Conservation (phyloP, 257 asterid genomes). For the Lycium barbarum region DNA sequence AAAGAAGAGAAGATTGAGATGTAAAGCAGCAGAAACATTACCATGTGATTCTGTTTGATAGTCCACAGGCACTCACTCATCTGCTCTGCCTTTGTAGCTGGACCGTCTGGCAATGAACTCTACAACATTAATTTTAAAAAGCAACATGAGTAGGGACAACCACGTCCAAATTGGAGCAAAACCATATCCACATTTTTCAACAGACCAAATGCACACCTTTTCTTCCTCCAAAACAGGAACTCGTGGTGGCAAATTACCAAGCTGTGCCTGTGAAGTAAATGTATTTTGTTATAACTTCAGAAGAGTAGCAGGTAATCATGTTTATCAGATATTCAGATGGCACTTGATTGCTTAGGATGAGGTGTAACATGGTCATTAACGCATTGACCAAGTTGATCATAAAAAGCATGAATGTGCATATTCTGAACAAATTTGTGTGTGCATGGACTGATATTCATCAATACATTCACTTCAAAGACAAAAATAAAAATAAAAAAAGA, state of each 20-base stretch:
- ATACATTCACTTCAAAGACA: constrained; percentile 4
- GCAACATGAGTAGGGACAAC: constrained; percentile 29
- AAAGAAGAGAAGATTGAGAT: background rate
- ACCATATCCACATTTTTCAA: constrained; percentile 2
- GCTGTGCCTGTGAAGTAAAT: constrained; percentile 68
- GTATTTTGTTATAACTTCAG: constrained; percentile 5
- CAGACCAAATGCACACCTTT: constrained; percentile 48
- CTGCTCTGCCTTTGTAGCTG: constrained; percentile 85
- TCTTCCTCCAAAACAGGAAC: constrained; percentile 78
- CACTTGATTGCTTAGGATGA: constrained; percentile 3
- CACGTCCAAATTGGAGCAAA: constrained; percentile 24
- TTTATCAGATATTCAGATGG: background rate
- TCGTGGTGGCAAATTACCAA: constrained; percentile 36
- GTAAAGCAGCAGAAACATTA: constrained; percentile 33
- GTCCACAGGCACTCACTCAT: constrained; percentile 90
- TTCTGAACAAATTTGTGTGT: background rate
- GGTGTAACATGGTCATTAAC: background rate
- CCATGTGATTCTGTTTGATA: constrained; percentile 84
- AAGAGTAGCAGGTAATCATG: background rate
- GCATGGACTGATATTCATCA: background rate
- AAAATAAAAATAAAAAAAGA: background rate
- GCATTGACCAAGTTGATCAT: background rate
- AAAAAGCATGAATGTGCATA: constrained; percentile 5
- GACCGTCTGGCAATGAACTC: constrained; percentile 75
- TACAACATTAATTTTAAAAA: background rate